Conservation (phyloP, 371 early-diverging fungal genomes). For the Encephalitozoon romaleae region DNA sequence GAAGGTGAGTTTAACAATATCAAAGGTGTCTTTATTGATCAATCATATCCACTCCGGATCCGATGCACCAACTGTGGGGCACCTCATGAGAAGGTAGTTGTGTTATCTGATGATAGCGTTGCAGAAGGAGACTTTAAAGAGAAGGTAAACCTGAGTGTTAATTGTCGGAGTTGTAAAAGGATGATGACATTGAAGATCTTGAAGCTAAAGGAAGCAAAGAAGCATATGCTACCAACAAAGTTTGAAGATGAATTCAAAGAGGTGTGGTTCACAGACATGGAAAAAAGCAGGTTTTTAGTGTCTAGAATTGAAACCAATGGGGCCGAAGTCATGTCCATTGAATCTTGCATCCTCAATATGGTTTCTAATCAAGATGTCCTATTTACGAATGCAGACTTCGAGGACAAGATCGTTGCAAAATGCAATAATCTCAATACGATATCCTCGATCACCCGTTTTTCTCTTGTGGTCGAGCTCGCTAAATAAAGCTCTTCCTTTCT, state of each 20-base stretch:
- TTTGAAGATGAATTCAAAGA: conserved; percentile 10
- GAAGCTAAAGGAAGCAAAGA: not conserved
- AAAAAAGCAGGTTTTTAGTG: not conserved
- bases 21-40: conserved; percentile 19
- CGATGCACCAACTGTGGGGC: conserved; percentile 18
- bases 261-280: not conserved
- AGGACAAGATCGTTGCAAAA: not conserved
- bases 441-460: not conserved
- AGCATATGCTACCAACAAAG: not conserved
- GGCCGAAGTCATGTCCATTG: not conserved
- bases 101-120: conserved; percentile 23
- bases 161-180: conserved; percentile 15
- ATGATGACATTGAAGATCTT: conserved; percentile 17
- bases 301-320: conserved; percentile 19
- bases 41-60: conserved; percentile 14
- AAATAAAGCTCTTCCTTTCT: not conserved
- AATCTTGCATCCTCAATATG: not conserved
- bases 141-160: conserved; percentile 20
- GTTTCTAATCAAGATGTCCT: conserved; percentile 9
- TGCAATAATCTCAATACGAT: not conserved
- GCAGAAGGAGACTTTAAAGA: not conserved
- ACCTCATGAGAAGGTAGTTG: conserved; percentile 26
- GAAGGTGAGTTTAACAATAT: conserved; percentile 29
- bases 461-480: not conserved
- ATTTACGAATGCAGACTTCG: not conserved